phyloP scores from a whole-genome alignment of 805 yeast genomes.

The Wickerhamiella occidentalis region DNA sequence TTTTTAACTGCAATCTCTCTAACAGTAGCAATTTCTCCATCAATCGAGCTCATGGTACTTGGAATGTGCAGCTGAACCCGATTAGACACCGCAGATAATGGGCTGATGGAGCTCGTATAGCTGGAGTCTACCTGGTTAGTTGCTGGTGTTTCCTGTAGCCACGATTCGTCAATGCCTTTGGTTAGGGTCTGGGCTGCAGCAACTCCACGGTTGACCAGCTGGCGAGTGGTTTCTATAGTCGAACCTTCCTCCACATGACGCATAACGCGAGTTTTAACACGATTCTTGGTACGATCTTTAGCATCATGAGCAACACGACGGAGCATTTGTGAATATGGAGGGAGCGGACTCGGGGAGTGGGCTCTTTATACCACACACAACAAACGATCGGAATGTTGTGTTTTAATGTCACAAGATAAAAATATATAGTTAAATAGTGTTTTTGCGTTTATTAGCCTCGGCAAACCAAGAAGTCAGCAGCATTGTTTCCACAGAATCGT shows the following conservation, averaged over 20 bases:
- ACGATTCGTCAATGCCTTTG: not conserved
- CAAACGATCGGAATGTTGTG: too few species aligned
- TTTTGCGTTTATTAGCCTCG: conserved; percentile 1
- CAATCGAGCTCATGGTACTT: not conserved
- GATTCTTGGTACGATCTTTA: not conserved
- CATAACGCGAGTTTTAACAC: not conserved
- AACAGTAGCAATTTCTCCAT: not conserved
- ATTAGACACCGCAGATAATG: not conserved
- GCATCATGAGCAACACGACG: not conserved
- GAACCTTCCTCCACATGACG: not conserved
- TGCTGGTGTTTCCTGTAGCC: not conserved
- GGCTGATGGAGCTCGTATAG: not conserved
- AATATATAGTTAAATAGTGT: not conserved
- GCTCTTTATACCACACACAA: too few species aligned
- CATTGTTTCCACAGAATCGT: conserved; percentile 22
- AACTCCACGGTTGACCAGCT: not conserved
- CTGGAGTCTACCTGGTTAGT: not conserved
- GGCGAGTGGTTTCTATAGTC: not conserved
- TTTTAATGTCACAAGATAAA: too few species aligned
- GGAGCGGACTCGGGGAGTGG: too few species aligned
- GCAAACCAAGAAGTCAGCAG: conserved; percentile 19
- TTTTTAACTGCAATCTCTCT: not conserved
- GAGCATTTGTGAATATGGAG: not conserved
- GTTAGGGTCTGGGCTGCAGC: not conserved
- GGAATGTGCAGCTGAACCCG: not conserved